Evolutionary conservation across 2,329 filamentous ascomycete species (phyloP).

Genomic region (Rutstroemia sydowiana): DNA sequence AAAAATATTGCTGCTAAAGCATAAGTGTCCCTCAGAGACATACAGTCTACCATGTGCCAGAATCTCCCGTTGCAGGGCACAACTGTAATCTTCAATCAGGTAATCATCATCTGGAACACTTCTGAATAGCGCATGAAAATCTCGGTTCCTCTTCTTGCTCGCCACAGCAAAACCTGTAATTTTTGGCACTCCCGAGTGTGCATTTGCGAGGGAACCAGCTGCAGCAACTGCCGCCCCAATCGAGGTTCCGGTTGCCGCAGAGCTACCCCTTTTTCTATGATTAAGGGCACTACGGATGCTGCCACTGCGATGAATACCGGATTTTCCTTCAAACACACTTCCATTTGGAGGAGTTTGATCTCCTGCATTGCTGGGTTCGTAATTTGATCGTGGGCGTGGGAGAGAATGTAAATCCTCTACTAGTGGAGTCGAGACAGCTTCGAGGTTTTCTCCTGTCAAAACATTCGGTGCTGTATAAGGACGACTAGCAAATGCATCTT

Average conservation of each 20-base stretch:
- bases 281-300: constrained; percentile 59
- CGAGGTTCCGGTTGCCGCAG: constrained; percentile 50
- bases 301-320: constrained; percentile 43
- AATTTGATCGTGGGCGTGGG: constrained; percentile 40
- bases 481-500: constrained; percentile 15
- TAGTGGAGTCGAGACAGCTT: constrained; percentile 15
- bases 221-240: constrained; percentile 66
- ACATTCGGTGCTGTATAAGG: constrained; percentile 1
- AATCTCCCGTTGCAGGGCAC: constrained; percentile 90
- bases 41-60: constrained; percentile 89
- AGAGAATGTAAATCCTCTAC: constrained; percentile 22
- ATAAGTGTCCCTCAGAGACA: constrained; percentile 93
- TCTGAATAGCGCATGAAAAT: constrained; percentile 89
- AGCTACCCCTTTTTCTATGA: constrained; percentile 68
- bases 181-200: constrained; percentile 56
- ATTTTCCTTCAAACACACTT: constrained; percentile 58
- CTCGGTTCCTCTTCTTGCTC: constrained; percentile 89
- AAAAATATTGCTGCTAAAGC: constrained; percentile 97
- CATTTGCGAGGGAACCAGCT: constrained; percentile 61
- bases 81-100: constrained; percentile 97
- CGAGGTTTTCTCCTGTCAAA: constrained; percentile 15
- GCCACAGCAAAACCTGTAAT: constrained; percentile 93
- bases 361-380: constrained; percentile 42
- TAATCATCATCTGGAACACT: constrained; percentile 98
- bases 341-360: constrained; percentile 60